phyloP scores from a whole-genome alignment of 192 early-diverging fungal genomes.

The Coemansia furcata region DNA sequence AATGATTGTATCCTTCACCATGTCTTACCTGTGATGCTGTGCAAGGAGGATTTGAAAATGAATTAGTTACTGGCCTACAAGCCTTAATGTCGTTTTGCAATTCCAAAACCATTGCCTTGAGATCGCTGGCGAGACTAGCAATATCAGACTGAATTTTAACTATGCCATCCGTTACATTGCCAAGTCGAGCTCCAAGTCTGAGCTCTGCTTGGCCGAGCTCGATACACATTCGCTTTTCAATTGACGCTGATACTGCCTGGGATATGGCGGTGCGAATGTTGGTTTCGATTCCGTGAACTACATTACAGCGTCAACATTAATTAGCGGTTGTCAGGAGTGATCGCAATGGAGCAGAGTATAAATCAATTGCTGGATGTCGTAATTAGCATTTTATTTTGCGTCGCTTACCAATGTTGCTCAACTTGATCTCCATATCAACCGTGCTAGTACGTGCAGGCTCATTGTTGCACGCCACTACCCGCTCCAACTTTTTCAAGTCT shows the following conservation, averaged over 20 bases:
- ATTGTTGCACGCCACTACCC: conserved; percentile 21
- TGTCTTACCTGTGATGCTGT: not conserved
- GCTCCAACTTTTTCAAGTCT: conserved; percentile 44
- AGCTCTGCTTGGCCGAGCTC: not conserved
- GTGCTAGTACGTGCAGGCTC: conserved; percentile 14
- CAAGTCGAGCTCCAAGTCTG: not conserved
- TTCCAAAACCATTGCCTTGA: not conserved
- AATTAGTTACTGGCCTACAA: not conserved
- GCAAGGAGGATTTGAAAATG: not conserved
- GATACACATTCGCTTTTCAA: not conserved
- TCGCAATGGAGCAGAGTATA: not conserved
- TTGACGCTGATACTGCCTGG: not conserved
- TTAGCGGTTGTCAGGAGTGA: too few relatives aligned
- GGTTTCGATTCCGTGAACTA: not conserved
- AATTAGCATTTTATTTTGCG: not conserved
- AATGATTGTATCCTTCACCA: not conserved
- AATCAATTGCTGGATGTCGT: not conserved
- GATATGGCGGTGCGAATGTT: not conserved
- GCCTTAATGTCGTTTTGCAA: not conserved
- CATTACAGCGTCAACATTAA: not conserved
- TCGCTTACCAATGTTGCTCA: conserved; percentile 32
- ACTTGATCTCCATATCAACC: conserved; percentile 41
- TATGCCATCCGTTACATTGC: not conserved
- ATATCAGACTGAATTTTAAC: not conserved
- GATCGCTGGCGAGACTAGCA: not conserved